Evolutionary conservation across 2,329 filamentous ascomycete genomes (phyloP).

Genomic region (Xylariaceae sp.): DNA sequence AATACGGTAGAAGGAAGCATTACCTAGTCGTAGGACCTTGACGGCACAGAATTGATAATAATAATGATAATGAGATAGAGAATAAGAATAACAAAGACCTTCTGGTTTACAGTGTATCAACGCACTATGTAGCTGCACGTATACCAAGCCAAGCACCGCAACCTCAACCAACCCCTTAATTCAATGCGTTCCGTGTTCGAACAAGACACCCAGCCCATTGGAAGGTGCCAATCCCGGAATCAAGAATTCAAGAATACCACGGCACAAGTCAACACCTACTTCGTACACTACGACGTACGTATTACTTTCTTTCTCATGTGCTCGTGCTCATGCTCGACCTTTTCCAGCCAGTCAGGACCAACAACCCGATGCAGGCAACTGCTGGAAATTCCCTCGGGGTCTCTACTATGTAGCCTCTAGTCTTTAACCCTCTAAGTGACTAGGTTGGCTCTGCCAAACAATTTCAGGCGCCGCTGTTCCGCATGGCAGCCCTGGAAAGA

Average conservation of each 20-base stretch:
- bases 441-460: not conserved
- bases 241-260: conserved; percentile 3
- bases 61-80: not conserved
- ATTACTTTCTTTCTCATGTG: too few relatives aligned
- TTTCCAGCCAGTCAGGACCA: conserved; percentile 6
- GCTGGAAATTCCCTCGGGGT: conserved; percentile 2
- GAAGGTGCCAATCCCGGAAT: conserved; percentile 16
- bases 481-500: conserved; percentile 15
- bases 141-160: not conserved
- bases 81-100: not conserved
- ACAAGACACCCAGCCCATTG: conserved; percentile 14
- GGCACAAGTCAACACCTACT: conserved; percentile 1
- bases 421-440: too few relatives aligned
- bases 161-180: conserved; percentile 7
- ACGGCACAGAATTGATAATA: not conserved
- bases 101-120: not conserved
- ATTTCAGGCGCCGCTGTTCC: conserved; percentile 15
- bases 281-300: not conserved
- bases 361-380: not conserved
- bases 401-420: conserved; percentile 1
- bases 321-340: too few relatives aligned
- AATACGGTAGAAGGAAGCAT: not conserved
- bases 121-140: not conserved
- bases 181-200: conserved; percentile 10
- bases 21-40: not conserved